Evolutionary conservation across 495 filamentous ascomycete species (phyloP).

Genomic region (Tuber magnatum): DNA sequence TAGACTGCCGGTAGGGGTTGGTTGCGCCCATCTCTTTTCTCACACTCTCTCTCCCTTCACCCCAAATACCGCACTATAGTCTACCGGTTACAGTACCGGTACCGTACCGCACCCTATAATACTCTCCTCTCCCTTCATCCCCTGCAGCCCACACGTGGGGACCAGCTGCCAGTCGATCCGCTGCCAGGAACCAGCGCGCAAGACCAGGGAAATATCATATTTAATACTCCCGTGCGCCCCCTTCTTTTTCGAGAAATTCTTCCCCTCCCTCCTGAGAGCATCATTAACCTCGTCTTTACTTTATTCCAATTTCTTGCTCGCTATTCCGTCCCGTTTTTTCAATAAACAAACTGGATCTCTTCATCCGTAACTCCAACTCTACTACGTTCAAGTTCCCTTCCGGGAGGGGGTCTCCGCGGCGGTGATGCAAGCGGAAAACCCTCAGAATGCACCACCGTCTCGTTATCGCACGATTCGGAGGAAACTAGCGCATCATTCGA

Average conservation of each 20-base stretch:
- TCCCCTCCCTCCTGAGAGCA: not conserved
- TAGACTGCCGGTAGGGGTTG: not conserved
- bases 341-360: constrained; percentile 8
- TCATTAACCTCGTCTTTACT: constrained; percentile 11
- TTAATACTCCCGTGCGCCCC: constrained; percentile 22
- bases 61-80: constrained; percentile 2
- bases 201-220: constrained; percentile 27
- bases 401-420: constrained; percentile 6
- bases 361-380: constrained; percentile 1
- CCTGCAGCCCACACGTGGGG: constrained; percentile 31
- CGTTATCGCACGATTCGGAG: constrained; percentile 39
- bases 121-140: constrained; percentile 10
- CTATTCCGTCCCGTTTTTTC: not conserved
- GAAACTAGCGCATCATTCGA: constrained; percentile 14
- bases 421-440: constrained; percentile 38
- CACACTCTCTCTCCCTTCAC: not conserved
- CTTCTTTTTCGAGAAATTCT: constrained; percentile 6
- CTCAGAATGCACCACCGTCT: constrained; percentile 28
- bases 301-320: not conserved
- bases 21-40: not conserved
- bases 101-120: no score
- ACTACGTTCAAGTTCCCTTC: constrained; percentile 1
- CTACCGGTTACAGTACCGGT: no score
- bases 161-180: constrained; percentile 13
- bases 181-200: constrained; percentile 11